A percentile compares a stretch with the other conserved stretches of the same genome.
phyloP scores from a whole-genome alignment of 352 stramenopile species.

The Phytophthora uliginosa region DNA sequence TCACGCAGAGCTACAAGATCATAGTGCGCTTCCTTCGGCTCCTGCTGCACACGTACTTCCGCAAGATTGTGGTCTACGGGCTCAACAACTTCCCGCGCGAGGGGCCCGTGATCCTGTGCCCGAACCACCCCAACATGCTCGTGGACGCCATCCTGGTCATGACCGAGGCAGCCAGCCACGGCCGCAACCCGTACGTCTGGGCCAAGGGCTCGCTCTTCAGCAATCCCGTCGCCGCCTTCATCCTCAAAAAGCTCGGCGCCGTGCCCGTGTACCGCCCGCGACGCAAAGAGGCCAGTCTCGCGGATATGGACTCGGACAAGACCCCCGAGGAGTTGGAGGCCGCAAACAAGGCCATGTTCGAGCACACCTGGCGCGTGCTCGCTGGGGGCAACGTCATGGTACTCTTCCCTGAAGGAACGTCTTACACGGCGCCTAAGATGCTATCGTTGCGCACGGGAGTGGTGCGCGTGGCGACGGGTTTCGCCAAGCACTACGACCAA shows the following conservation, averaged over 20 bases:
- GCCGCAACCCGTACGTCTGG: slow-evolving; percentile 76
- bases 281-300: slow-evolving; percentile 49
- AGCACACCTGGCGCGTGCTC: slow-evolving; percentile 76
- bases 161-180: slow-evolving; percentile 66
- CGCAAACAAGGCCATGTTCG: slow-evolving; percentile 79
- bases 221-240: slow-evolving; percentile 51
- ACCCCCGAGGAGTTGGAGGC: slow-evolving; percentile 66
- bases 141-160: slow-evolving; percentile 83
- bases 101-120: slow-evolving; percentile 81
- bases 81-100: slow-evolving; percentile 86
- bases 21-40: slow-evolving; percentile 75
- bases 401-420: slow-evolving; percentile 84
- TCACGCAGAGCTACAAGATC: slow-evolving; percentile 68
- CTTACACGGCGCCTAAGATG: slow-evolving; percentile 86
- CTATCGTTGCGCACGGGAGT: slow-evolving; percentile 78
- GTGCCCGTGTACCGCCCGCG: slow-evolving; percentile 79
- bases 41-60: slow-evolving; percentile 81
- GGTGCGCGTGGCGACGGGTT: slow-evolving; percentile 76
- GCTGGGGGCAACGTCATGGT: slow-evolving; percentile 75
- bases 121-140: slow-evolving; percentile 89
- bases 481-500: slow-evolving; percentile 75
- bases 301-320: slow-evolving; percentile 76
- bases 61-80: slow-evolving; percentile 81
- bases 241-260: slow-evolving; percentile 62
- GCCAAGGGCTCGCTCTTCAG: slow-evolving; percentile 82